Base-by-base conservation (phyloP, 768 basidiomycete species). In the Boletus sp. region DNA sequence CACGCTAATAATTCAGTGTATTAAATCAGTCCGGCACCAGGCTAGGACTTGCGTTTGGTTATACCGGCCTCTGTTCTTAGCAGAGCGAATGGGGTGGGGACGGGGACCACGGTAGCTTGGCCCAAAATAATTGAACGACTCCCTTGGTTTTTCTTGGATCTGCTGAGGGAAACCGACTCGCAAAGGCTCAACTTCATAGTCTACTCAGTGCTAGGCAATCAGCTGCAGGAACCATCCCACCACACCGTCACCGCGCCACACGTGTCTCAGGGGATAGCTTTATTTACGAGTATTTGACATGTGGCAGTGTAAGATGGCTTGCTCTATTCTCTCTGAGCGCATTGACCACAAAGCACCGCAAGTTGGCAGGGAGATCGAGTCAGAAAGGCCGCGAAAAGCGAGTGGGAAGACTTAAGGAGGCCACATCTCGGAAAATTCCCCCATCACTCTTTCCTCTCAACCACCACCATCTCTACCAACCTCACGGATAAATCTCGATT, bases 301-400 rank as follows among this genome's bases (percentile, higher is more conserved):
- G 55, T 65, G 67, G 67, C 69, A 5, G 56, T 50, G 59, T 20
- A 14, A 42, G 15, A 18, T 44, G 37, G 36, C 36, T 28, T 12
- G 45, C 33, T 18, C 42, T 45, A 28, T 20, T 33, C 17, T 30
- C 15, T 5, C 28, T 0, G 12, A 28, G 54, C 24, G 57, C 66
- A 68, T 53, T 69, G 68, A 56, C 70, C 66, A 72, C 62, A 64
- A 60, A 55, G 67, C 64, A 71, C 67, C 40, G 56, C 65, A 67
- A 52, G 33, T 44, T 50, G 44, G 56, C 61, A 37, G 53, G 53
- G 47, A 55, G n/a, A 35, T 52, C 30, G 59, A 62, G 63, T 55
- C 63, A 68, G 33, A 56, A 61, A 49, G 29, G 32, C 14, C 20
- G 42, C n/a, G 44, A 55, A 48, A 53, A 35, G 3, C 24, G 14